These are phyloP conservation scores for Alopecurus myosuroides DNA, from an alignment of 176 grass and related monocot genomes.

Conservation along the genomic window DNA sequence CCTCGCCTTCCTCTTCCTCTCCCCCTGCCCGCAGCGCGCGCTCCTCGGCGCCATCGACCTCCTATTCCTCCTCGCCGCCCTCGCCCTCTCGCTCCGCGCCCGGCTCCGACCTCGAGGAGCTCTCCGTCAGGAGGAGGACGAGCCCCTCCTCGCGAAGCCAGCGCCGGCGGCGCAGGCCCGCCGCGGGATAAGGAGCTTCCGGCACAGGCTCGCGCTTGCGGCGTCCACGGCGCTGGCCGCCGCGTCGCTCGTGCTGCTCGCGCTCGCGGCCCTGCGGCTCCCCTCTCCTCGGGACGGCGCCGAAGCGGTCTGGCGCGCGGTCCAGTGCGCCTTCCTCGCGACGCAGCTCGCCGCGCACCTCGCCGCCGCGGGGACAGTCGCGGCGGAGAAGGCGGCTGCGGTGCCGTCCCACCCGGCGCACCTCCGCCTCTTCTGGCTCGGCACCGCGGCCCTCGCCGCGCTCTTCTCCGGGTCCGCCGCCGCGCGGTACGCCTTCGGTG, in stretches of 20 bases:
- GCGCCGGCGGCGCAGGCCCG: neutral
- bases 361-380: conserved; percentile 18
- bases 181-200: neutral
- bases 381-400: conserved; percentile 15
- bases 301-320: neutral
- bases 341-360: conserved; percentile 42
- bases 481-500: conserved; percentile 5
- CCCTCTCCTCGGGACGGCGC: rapidly evolving
- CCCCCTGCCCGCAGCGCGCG: conserved; percentile 44
- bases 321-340: conserved; percentile 38
- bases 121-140: neutral
- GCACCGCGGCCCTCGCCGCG: neutral
- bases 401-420: conserved; percentile 5
- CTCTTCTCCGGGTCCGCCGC: conserved; percentile 5
- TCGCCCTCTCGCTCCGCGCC: neutral
- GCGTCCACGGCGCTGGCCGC: conserved; percentile 13
- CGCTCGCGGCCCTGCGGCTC: conserved; percentile 6
- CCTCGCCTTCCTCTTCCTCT: conserved; percentile 46
- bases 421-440: conserved; percentile 53
- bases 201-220: conserved; percentile 25
- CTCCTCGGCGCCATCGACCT: conserved; percentile 22
- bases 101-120: neutral
- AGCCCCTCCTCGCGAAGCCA: conserved; percentile 36
- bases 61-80: conserved; percentile 32
- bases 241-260: conserved; percentile 31